Percentiles rank a stretch among this genome's conserved stretches.
These are phyloP conservation scores for Chernovozyma aurita DNA, from an alignment of 1,139 yeast species.

Conservation along the genomic window DNA sequence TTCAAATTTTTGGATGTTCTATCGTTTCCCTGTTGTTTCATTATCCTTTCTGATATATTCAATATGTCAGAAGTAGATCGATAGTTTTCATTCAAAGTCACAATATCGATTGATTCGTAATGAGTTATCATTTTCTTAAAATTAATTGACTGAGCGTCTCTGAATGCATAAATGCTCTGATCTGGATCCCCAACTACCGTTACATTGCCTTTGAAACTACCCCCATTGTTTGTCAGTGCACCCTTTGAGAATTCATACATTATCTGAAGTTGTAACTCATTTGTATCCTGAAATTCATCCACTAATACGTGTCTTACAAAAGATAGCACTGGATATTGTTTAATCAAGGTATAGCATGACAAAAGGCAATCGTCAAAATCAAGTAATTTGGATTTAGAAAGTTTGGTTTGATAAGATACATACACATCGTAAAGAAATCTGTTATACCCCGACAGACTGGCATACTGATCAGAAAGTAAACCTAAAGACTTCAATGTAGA, in stretches of 20 bases:
- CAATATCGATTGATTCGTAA: conserved; percentile 28
- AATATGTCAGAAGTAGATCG: conserved; percentile 73
- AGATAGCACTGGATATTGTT: conserved; percentile 39
- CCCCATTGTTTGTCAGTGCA: conserved; percentile 10
- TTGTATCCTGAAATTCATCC: conserved; percentile 95
- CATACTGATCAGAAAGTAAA: conserved; percentile 32
- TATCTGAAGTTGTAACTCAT: conserved; percentile 65
- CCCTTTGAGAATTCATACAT: conserved; percentile 52
- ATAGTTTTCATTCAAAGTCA: conserved; percentile 66
- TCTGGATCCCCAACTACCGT: conserved; percentile 97
- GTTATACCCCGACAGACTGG: conserved; percentile 9
- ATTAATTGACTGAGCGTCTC: conserved; percentile 73
- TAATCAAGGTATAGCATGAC: conserved; percentile 48
- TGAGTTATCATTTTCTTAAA: conserved; percentile 54
- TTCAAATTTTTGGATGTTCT: conserved; percentile 41
- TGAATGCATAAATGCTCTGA: conserved; percentile 86
- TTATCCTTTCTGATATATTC: conserved; percentile 59
- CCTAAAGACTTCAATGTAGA: conserved; percentile 53
- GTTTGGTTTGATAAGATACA: conserved; percentile 45
- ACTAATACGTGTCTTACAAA: conserved; percentile 69
- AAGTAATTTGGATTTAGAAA: conserved; percentile 39
- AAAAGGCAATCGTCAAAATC: conserved; percentile 86
- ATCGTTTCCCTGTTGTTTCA: conserved; percentile 51
- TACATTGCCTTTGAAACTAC: too few species aligned
- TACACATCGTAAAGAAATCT: conserved; percentile 34